Evolutionary conservation across 768 basidiomycete genomes (phyloP).

Genomic region (Chlorophyllum brunneum): DNA sequence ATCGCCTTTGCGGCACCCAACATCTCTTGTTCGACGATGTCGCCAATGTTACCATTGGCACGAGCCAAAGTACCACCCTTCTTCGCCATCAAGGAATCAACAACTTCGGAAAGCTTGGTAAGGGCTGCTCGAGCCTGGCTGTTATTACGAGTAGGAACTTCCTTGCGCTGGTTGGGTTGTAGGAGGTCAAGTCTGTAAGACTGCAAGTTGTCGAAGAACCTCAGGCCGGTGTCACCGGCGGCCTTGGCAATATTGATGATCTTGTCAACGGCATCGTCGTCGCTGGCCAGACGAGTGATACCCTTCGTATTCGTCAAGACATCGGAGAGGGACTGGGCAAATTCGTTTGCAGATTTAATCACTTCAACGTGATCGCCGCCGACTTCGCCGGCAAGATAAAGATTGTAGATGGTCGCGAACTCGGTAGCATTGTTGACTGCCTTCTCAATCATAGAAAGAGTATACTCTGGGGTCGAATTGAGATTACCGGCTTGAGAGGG

Average conservation of each 20-base stretch:
- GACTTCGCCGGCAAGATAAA: conserved; percentile 79
- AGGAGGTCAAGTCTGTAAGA: conserved; percentile 90
- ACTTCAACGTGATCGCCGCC: conserved; percentile 97
- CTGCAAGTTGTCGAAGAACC: conserved; percentile 94
- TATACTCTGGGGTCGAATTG: conserved; percentile 98
- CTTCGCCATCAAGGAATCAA: conserved; percentile 86
- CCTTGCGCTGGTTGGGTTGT: conserved; percentile 70
- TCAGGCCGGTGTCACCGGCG: conserved; percentile 83
- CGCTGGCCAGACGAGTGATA: conserved; percentile 85
- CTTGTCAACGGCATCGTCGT: conserved; percentile 91
- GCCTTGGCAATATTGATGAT: conserved; percentile 79
- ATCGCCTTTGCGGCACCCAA: conserved; percentile 88
- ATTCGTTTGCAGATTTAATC: conserved; percentile 95
- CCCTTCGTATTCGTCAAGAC: conserved; percentile 94
- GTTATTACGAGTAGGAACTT: conserved; percentile 87
- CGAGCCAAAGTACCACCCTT: conserved; percentile 66
- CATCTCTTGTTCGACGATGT: conserved; percentile 98
- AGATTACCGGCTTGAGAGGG: conserved; percentile 91
- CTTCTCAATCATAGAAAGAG: conserved; percentile 97
- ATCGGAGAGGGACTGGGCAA: conserved; percentile 90
- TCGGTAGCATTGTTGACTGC: conserved; percentile 92
- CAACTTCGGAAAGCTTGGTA: conserved; percentile 78
- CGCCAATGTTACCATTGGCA: conserved; percentile 90
- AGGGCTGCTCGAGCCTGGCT: conserved; percentile 81
- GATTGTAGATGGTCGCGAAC: conserved; percentile 91